Conservation (phyloP, 768 basidiomycete genomes). For the Suillus discolor region DNA sequence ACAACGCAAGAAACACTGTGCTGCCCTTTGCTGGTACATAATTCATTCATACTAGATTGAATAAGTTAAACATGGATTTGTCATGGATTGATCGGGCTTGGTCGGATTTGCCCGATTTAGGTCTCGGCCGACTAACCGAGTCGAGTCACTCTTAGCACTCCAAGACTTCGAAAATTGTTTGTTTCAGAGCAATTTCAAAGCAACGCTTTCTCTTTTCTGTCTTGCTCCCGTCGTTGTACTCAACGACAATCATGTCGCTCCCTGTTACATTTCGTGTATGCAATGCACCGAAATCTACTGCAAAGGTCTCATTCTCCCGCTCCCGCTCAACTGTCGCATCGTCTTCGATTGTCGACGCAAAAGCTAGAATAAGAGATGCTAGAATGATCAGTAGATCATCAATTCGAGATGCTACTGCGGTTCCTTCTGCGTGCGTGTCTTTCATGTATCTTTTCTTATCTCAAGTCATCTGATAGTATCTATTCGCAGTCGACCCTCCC, state of each 20-base stretch:
- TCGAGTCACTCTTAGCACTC: constrained; percentile 19
- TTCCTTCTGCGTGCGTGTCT: constrained; percentile 58
- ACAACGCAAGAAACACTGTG: too few species aligned
- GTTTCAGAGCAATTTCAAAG: constrained; percentile 11
- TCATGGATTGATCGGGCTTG: not conserved
- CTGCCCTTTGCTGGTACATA: too few species aligned
- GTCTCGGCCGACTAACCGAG: constrained; percentile 27
- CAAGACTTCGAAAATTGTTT: constrained; percentile 9
- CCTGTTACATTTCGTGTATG: constrained; percentile 45
- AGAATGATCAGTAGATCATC: constrained; percentile 75
- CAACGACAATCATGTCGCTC: constrained; percentile 42
- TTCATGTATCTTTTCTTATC: constrained; percentile 11
- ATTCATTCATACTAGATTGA: too few species aligned
- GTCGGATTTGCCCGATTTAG: constrained; percentile 22
- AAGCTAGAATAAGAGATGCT: constrained; percentile 76
- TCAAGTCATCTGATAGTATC: constrained; percentile 11
- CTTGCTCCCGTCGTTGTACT: constrained; percentile 15
- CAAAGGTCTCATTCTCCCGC: constrained; percentile 41
- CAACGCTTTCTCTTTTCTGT: constrained; percentile 6
- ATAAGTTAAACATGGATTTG: not conserved
- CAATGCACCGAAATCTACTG: constrained; percentile 39
- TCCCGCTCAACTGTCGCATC: constrained; percentile 52
- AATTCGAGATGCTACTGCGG: constrained; percentile 58
- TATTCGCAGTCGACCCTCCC: constrained; percentile 56
- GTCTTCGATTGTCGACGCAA: constrained; percentile 72